These are phyloP conservation scores for Trichoderma cornu-damae DNA, from an alignment of 2,329 filamentous ascomycete genomes.

Conservation along the genomic window DNA sequence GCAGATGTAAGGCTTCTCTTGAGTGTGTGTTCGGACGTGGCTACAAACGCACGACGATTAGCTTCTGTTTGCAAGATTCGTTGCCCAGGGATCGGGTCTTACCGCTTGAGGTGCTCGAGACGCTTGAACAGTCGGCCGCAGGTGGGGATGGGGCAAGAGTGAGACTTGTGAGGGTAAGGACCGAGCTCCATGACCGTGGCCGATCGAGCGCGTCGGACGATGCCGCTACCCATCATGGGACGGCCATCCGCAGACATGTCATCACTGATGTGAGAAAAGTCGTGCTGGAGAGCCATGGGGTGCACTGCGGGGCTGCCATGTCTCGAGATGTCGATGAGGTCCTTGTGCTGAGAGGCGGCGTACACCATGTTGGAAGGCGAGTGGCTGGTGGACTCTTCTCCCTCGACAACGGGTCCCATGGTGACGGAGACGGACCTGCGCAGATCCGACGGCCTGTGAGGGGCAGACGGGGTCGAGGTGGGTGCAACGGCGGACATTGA, in stretches of 20 bases:
- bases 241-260: conserved; percentile 53
- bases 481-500: conserved; percentile 64
- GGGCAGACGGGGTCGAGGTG: conserved; percentile 54
- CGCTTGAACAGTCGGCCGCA: conserved; percentile 98
- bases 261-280: conserved; percentile 61
- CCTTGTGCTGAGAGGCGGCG: conserved; percentile 68
- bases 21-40: conserved; percentile 98
- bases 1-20: conserved; percentile 98
- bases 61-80: background rate
- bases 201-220: conserved; percentile 83
- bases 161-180: conserved; percentile 94
- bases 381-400: conserved; percentile 71
- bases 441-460: conserved; percentile 81
- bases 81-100: conserved; percentile 39
- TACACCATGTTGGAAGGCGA: conserved; percentile 73
- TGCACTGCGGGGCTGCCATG: conserved; percentile 76
- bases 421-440: conserved; percentile 86
- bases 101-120: conserved; percentile 98
- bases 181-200: conserved; percentile 95
- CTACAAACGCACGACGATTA: conserved; percentile 43
- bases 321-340: conserved; percentile 76
- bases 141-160: conserved; percentile 98
- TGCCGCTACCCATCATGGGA: conserved; percentile 59
- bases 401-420: conserved; percentile 74
- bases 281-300: conserved; percentile 64